Base-by-base conservation (phyloP, 306 rosid species). In the Gleditsia sinensis region DNA sequence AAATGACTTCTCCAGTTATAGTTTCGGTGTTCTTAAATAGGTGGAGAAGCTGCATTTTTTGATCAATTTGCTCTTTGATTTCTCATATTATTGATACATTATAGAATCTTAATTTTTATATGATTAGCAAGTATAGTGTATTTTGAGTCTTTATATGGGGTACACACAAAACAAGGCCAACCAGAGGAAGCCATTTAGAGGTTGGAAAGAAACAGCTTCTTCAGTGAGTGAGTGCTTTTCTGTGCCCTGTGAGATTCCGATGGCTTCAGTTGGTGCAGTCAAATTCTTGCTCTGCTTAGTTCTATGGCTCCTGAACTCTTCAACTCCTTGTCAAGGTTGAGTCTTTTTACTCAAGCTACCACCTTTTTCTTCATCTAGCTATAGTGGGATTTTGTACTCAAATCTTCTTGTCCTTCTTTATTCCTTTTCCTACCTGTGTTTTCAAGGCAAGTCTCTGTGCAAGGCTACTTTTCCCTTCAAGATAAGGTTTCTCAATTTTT, bases 111-210 rank as follows among this genome's bases (percentile, higher is more conserved):
- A 61, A 34, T 61, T 1, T n/a, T 14, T n/a, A 71, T 4, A 21
- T 3, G 12, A 40, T 36, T 32, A 58, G 65, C 65, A 7, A 16
- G 3, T 58, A 19, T 13, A 60, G 37, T 30, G 16, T 28, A 33
- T 1, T 32, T 11, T 36, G 30, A 25, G 73, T 81, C 73, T 86
- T 54, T 88, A 80, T 67, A 72, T 56, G 77, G 73, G 49, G 72
- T 49, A 30, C 42, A 49, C 96, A 82, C 83, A 87, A 87, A 86
- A 84, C 90, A 80, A 84, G 96, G 34, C 96, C 96, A 92, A 84
- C 94, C 91, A 87, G 86, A 48, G 75, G 82, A 0, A 85, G 91
- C 76, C 94, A 94, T 92, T 89, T 88, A 88, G 64, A 72, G 82
- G 71, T 64, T 75, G 75, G 30, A 57, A 80, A 84, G 86, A 69